Base-by-base conservation (phyloP, 352 stramenopile species). In the Phytophthora hibernalis region DNA sequence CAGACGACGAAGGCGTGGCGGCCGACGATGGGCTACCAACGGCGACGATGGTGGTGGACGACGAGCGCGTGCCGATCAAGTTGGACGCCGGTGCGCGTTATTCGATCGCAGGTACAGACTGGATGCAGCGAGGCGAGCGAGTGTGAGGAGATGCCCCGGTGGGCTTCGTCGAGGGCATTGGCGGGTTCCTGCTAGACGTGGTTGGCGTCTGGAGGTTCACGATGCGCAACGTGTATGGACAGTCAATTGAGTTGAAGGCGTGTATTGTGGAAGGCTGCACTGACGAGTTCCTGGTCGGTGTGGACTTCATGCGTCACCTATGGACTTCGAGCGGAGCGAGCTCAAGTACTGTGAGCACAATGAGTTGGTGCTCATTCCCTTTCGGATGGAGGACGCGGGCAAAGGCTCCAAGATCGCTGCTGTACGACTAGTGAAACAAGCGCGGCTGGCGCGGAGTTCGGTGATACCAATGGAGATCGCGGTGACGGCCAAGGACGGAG, bases 281-380 rank as follows among this genome's bases (percentile, higher is more conserved):
- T 1, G 13, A 15, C 7, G 53, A 61, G 53, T 61, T 61, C 15
- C 21, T 60, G 11, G 10, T 61, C 1, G 21, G 53, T 9, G 16
- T 26, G 3, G 38, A 45, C 38, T 45, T 45, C 38, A 9, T 38
- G n/a, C n/a, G n/a, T 3, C 33, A 38, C 33, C 16, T 0, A 61
- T 61, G 40, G 43, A 61, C 30, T 52, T 52, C 38, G 13, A 15
- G 12, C 5, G 33, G 0, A 52, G 52, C n/a, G 24, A 61, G 3
- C n/a, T 61, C 1, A 13, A 13, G 12, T 38, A 52, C 24, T 22
- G 43, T 2, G 20, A n/a, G 11, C 13, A 50, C 15, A 2, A 24
- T 16, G 13, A 16, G 5, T 8, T 22, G 12, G 24, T 61, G 4
- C 15, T 50, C 22, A 31, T 61, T 2, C 53, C 53, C 2, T 42